A percentile compares a stretch with the other conserved stretches of the same genome.
These are phyloP conservation scores for Phytopythium ostracodes DNA, from an alignment of 352 stramenopile species.

Conservation along the genomic window DNA sequence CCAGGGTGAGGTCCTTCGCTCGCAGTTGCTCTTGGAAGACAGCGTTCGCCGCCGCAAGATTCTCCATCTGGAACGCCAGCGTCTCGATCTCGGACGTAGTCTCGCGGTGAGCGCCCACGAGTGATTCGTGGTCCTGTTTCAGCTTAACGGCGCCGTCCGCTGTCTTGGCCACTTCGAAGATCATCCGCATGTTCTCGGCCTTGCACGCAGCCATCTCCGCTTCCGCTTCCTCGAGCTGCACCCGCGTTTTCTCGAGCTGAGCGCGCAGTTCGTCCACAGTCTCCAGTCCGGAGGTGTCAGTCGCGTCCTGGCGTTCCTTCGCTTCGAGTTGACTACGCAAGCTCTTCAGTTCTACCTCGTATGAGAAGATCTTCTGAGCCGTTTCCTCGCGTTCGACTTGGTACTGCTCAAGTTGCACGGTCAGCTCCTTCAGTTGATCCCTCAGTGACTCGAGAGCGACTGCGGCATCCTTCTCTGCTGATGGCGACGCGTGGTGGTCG, in stretches of 20 bases:
- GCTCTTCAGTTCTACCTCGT: neutral
- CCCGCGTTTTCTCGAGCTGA: constrained; percentile 22
- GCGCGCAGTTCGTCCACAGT: constrained; percentile 16
- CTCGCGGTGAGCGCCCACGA: constrained; percentile 28
- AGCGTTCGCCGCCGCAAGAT: constrained; percentile 9
- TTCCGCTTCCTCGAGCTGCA: constrained; percentile 28
- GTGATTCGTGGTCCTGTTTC: constrained; percentile 53
- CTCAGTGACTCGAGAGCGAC: constrained; percentile 4
- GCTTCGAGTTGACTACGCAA: neutral
- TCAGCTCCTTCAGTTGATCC: constrained; percentile 8
- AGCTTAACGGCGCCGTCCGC: constrained; percentile 53
- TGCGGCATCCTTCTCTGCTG: neutral
- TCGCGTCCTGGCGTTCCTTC: neutral
- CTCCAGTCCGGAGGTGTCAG: constrained; percentile 4
- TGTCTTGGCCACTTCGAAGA: constrained; percentile 72
- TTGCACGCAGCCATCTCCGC: constrained; percentile 55
- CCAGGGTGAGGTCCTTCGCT: constrained; percentile 24
- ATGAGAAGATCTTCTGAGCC: neutral
- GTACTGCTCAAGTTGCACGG: constrained; percentile 5
- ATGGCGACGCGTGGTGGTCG: neutral
- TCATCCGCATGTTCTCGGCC: constrained; percentile 70
- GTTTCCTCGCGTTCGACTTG: constrained; percentile 8
- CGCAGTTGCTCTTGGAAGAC: constrained; percentile 5
- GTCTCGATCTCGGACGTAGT: constrained; percentile 30
- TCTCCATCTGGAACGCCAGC: constrained; percentile 23